Evolutionary conservation across 1,139 yeast species (phyloP).

Genomic region (Geotrichum klebahnii): DNA sequence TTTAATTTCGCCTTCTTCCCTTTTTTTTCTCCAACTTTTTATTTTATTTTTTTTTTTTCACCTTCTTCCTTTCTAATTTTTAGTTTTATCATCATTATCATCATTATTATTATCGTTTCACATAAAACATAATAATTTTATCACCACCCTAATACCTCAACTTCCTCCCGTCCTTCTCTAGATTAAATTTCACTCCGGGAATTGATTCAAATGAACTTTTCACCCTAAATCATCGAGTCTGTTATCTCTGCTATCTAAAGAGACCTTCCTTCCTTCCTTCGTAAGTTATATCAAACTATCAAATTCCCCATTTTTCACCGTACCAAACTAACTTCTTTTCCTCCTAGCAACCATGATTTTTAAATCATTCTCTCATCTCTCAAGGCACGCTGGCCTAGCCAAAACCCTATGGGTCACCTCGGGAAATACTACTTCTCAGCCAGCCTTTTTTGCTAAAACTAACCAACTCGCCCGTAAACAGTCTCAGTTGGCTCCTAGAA

Average conservation of each 20-base stretch:
- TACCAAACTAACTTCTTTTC: background rate
- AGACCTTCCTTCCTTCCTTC: background rate
- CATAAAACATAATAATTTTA: too few species aligned
- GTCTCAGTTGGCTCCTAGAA: constrained; percentile 35
- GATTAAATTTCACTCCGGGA: too few species aligned
- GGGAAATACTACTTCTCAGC: constrained; percentile 30
- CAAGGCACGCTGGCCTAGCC: constrained; percentile 39
- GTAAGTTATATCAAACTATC: background rate
- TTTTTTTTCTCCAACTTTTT: too few species aligned
- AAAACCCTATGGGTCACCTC: constrained; percentile 33
- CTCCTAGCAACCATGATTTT: constrained; percentile 31
- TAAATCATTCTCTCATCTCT: constrained; percentile 39
- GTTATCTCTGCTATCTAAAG: background rate
- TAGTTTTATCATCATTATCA: too few species aligned
- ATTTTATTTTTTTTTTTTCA: too few species aligned
- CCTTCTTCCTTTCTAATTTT: too few species aligned
- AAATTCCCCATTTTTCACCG: background rate
- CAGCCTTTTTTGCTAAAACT: constrained; percentile 41
- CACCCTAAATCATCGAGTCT: background rate
- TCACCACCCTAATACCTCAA: too few species aligned
- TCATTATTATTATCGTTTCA: too few species aligned
- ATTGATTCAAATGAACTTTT: too few species aligned
- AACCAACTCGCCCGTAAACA: constrained; percentile 42
- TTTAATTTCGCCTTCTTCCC: too few species aligned
- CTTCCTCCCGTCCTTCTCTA: too few species aligned